Base-by-base conservation (phyloP, 2,329 filamentous ascomycete species). In the Cordyceps militaris region DNA sequence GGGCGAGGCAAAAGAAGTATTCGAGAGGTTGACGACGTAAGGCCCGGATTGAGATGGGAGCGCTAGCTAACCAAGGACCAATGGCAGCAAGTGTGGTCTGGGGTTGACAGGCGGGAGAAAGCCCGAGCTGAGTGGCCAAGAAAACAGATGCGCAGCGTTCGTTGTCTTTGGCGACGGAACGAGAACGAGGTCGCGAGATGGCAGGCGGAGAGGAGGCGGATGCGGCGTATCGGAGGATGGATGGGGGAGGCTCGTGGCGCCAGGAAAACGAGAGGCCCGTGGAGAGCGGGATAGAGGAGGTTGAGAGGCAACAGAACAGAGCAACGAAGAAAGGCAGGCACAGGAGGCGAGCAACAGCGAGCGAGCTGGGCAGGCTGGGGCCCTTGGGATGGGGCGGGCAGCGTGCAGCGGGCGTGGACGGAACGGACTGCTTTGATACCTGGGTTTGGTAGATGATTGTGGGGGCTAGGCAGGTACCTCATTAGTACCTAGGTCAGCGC, bases 211-310 rank as follows among this genome's bases (percentile, higher is more conserved):
- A 32, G 43, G 34, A 40, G 28, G 43, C 28, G 51, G 42, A 36
- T 38, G 51, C 43, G 43, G 53, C 53, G 53, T 56, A 56, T 56
- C 53, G 53, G 53, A 48, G 43, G 53, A 56, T 56, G 53, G 34
- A 48, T 47, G 53, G 32, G 28, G 32, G 53, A 56, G 32, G 53
- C 53, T 48, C 53, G 53, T 56, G 53, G 53, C 53, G 53, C 53
- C 28, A 56, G 53, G 40, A 44, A 48, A 40, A 56, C 14, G 53
- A 56, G 26, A 28, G 21, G 42, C 30, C 48, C 53, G 53, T 56
- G 53, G 34, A 38, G 40, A 48, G 53, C 53, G 53, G 44, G 44
- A 56, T 55, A 46, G 53, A 56, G 53, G 44, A 42, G 52, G 42
- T 47, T 55, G 42, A 42, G 34, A 40, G 49, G 28, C 26, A 26